These are phyloP conservation scores for Malassezia brasiliensis DNA, from an alignment of 1,284 basidiomycete species.

Conservation along the genomic window DNA sequence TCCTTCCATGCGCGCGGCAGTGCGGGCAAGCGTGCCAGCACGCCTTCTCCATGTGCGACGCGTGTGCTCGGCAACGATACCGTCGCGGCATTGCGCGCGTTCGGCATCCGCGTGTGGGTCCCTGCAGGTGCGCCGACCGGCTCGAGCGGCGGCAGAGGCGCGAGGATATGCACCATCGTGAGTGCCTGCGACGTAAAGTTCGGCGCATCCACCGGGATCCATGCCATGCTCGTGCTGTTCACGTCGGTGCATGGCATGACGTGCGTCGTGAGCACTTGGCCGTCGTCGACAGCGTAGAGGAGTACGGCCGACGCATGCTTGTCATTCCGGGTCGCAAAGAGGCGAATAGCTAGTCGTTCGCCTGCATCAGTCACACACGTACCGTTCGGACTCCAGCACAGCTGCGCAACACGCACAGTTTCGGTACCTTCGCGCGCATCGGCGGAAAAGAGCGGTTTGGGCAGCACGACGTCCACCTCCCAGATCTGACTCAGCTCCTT, in stretches of 20 bases:
- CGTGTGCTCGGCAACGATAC: slow-evolving; percentile 1
- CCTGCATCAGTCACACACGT: slow-evolving; percentile 1
- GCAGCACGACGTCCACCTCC: slow-evolving; percentile 10
- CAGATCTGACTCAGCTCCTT: slow-evolving; percentile 1
- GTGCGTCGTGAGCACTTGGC: slow-evolving; percentile 2
- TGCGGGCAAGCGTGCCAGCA: slow-evolving; percentile 4
- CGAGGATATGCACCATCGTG: slow-evolving; percentile 2
- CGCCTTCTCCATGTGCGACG: slow-evolving; percentile 1
- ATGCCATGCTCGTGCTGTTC: neutral
- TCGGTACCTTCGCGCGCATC: neutral
- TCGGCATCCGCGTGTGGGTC: neutral
- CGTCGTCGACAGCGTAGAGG: slow-evolving; percentile 12
- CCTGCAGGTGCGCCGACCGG: neutral
- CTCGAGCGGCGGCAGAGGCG: slow-evolving; percentile 3
- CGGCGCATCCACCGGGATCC: neutral
- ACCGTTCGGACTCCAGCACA: slow-evolving; percentile 16
- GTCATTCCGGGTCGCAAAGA: neutral
- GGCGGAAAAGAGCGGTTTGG: neutral
- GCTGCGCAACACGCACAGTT: neutral
- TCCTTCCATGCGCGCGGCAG: neutral
- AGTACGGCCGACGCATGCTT: neutral
- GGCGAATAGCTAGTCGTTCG: slow-evolving; percentile 8
- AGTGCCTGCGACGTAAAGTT: slow-evolving; percentile 8
- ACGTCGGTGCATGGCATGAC: neutral
- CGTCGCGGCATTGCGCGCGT: neutral